Evolutionary conservation across 2,329 filamentous ascomycete genomes (phyloP).

Genomic region (Calonectria montana): DNA sequence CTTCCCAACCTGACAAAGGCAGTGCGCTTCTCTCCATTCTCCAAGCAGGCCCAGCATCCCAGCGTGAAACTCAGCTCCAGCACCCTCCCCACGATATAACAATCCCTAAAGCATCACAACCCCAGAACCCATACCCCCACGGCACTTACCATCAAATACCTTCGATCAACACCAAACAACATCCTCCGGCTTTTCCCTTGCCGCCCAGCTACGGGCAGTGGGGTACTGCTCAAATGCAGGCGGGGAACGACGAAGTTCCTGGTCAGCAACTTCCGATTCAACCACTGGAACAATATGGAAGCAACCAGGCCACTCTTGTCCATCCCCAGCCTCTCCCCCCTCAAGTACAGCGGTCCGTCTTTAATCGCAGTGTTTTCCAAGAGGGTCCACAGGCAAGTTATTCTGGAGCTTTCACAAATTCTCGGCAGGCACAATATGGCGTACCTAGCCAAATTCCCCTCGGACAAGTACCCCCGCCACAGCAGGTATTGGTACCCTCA

Average conservation of each 20-base stretch:
- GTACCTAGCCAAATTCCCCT: slow-evolving; percentile 29
- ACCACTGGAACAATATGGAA: slow-evolving; percentile 37
- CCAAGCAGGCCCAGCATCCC: slow-evolving; percentile 48
- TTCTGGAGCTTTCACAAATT: slow-evolving; percentile 28
- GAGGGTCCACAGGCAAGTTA: slow-evolving; percentile 35
- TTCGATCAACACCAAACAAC: slow-evolving; percentile 42
- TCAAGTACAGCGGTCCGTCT: slow-evolving; percentile 65
- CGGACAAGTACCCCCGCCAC: background rate
- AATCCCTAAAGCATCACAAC: slow-evolving; percentile 60
- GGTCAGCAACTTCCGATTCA: slow-evolving; percentile 30
- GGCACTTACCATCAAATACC: slow-evolving; percentile 58
- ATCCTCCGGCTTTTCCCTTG: slow-evolving; percentile 47
- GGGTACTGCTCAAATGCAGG: slow-evolving; percentile 27
- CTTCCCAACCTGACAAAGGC: slow-evolving; percentile 56
- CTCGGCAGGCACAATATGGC: slow-evolving; percentile 41
- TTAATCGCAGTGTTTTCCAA: slow-evolving; percentile 52
- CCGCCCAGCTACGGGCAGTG: slow-evolving; percentile 34
- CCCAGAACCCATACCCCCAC: slow-evolving; percentile 68
- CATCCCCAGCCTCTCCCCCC: slow-evolving; percentile 65
- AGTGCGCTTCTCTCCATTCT: slow-evolving; percentile 66
- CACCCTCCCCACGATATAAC: slow-evolving; percentile 68
- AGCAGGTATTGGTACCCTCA: slow-evolving; percentile 10
- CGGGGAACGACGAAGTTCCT: slow-evolving; percentile 27
- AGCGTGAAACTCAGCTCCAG: slow-evolving; percentile 46
- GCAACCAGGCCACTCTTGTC: slow-evolving; percentile 40